These are phyloP conservation scores for Annona cherimola DNA, from an alignment of 164 flowering plant genomes.

Conservation along the genomic window DNA sequence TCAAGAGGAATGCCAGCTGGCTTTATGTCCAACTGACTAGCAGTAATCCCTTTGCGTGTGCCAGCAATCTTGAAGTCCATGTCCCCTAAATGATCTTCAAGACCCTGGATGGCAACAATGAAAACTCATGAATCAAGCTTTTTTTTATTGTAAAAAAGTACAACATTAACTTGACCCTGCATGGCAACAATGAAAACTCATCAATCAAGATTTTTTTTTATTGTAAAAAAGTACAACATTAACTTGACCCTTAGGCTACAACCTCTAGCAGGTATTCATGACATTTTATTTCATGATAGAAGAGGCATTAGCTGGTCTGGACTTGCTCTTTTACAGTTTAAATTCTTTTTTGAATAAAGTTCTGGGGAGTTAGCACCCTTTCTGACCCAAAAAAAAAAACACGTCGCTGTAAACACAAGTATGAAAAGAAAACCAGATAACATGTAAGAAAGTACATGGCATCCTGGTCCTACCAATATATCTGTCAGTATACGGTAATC, in stretches of 20 bases:
- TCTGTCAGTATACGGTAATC: conserved; percentile 89
- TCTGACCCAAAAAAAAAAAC: background rate
- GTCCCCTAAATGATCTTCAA: conserved; percentile 98
- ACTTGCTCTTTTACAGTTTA: background rate
- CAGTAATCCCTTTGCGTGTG: conserved; percentile 80
- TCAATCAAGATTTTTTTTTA: too few species aligned
- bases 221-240: too few species aligned
- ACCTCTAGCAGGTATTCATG: background rate
- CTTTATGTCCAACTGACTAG: conserved; percentile 95
- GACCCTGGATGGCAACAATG: conserved; percentile 44
- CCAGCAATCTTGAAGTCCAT: conserved; percentile 99
- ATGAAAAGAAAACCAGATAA: background rate
- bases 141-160: too few species aligned
- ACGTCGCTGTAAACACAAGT: background rate
- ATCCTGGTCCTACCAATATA: conserved; percentile 59
- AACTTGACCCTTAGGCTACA: too few species aligned
- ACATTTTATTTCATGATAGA: too few species aligned
- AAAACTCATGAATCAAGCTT: background rate
- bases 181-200: too few species aligned
- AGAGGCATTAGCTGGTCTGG: background rate
- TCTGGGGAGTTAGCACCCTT: background rate
- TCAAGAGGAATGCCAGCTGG: conserved; percentile 98
- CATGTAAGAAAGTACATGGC: background rate
- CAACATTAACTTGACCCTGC: too few species aligned
- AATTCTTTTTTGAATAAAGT: background rate